phyloP scores from a whole-genome alignment of 78 protist species.

The Guillardia theta region DNA sequence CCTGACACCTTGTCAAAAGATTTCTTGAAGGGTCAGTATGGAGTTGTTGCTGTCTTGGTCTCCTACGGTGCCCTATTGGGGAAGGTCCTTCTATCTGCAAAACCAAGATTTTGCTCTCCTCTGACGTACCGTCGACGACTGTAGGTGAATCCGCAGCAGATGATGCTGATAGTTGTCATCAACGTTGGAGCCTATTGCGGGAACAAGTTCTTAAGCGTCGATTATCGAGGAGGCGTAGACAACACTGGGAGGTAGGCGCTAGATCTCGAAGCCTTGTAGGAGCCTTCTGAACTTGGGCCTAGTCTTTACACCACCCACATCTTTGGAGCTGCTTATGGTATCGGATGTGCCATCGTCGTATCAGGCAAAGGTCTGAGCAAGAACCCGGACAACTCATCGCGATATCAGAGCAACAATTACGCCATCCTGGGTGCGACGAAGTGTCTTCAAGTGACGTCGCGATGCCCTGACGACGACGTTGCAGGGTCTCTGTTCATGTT shows the following conservation, averaged over 20 bases:
- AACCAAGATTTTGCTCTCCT: not conserved
- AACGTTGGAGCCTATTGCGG: constrained; percentile 11
- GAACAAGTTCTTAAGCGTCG: constrained; percentile 25
- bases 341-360: not conserved
- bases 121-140: no score
- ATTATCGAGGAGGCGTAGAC: constrained; percentile 10
- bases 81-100: no score
- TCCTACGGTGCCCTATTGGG: not conserved
- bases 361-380: not conserved
- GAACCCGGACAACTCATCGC: constrained; percentile 27
- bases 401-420: constrained; percentile 20
- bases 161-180: not conserved
- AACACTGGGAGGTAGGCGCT: no score
- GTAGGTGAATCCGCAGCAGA: not conserved
- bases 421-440: no score
- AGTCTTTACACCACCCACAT: constrained; percentile 11
- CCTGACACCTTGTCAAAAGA: no score
- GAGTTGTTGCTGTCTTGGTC: constrained; percentile 22
- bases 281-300: no score
- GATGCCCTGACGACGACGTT: no score
- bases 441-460: no score
- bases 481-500: constrained; percentile 1
- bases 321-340: constrained; percentile 6
- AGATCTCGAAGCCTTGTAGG: no score
- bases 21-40: constrained; percentile 20